phyloP scores from a whole-genome alignment of 2,329 filamentous ascomycete species.

The Pyrenochaeta sp. region DNA sequence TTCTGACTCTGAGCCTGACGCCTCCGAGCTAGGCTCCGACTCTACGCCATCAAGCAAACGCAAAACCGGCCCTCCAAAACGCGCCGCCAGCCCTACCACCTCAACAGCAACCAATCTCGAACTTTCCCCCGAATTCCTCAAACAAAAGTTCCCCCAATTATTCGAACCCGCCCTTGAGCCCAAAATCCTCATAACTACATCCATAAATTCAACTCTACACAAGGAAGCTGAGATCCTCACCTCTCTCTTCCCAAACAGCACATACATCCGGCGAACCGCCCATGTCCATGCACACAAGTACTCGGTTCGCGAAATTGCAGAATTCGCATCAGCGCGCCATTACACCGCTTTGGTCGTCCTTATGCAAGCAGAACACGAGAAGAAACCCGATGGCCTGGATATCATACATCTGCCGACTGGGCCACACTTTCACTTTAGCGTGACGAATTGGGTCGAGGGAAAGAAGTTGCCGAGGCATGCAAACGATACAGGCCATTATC shows the following conservation, averaged over 20 bases:
- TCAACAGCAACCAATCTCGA: constrained; percentile 68
- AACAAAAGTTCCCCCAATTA: constrained; percentile 67
- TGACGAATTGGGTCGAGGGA: constrained; percentile 90
- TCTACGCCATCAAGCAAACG: constrained; percentile 49
- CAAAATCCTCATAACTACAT: constrained; percentile 92
- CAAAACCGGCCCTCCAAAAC: constrained; percentile 53
- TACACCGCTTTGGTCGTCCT: constrained; percentile 87
- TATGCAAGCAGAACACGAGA: constrained; percentile 78
- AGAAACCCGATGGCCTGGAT: constrained; percentile 82
- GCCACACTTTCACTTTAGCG: constrained; percentile 91
- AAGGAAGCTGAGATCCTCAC: constrained; percentile 80
- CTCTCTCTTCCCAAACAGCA: constrained; percentile 79
- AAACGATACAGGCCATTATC: constrained; percentile 85
- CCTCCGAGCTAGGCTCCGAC: constrained; percentile 58
- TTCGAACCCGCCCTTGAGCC: constrained; percentile 68
- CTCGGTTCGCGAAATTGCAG: constrained; percentile 87
- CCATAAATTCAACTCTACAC: constrained; percentile 87
- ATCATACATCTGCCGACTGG: constrained; percentile 84
- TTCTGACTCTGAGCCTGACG: constrained; percentile 38
- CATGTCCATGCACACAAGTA: constrained; percentile 91
- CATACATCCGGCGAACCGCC: constrained; percentile 84
- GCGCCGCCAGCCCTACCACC: constrained; percentile 64
- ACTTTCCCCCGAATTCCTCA: constrained; percentile 67
- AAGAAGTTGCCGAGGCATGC: constrained; percentile 89
- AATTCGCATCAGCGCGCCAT: constrained; percentile 81